Base-by-base conservation (phyloP, 2,329 filamentous ascomycete species). In the Penicillium sp. region DNA sequence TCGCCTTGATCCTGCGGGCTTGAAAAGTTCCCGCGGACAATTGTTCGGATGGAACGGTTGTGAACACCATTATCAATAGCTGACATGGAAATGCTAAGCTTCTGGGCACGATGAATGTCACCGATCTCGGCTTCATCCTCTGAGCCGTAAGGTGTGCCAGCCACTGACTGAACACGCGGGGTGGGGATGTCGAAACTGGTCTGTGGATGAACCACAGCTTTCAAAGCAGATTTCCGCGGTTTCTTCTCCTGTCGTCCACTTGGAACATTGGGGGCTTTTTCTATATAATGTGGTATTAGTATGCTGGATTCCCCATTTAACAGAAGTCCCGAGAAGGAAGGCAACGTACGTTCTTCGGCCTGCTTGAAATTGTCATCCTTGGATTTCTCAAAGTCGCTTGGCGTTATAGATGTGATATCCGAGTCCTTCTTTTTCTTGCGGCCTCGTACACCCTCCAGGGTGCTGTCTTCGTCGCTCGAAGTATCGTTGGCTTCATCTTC, bases 101-200 rank as follows among this genome's bases (percentile, higher is more conserved):
- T 87, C 68, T 97, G 93, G 0, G 93, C 93, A 31, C 85, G 81
- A 68, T 86, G 87, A 59, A 97, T 87, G 58, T 95, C 90, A 26
- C 82, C 83, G 43, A 90, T 75, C 50, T 94, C 87, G 22, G 84
- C 85, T 65, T 95, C 89, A 29, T 89, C 84, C 52, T 97, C 93
- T 2, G 88, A 94, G 55, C 88, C 85, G 50, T 89, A 77, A 0
- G 81, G 81, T 0, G 80, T 82, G 3, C 76, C 78, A 22, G 74
- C 60, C 6, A 72, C 75, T 75, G 37, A 75, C 57, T 28, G 73
- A 72, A 72, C 84, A 69, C 71, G 78, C 78, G 13, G 79, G 76
- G 51, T 83, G 74, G 57, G 58, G 28, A 60, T 60, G 61, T 95
- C 90, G 64, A 90, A 96, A 64, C 84, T 93, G 10, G 87, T 95